Evolutionary conservation across 2,329 filamentous ascomycete genomes (phyloP), one percentile per base, ranked within the genome.

Genomic region (Xylaria digitata): DNA sequence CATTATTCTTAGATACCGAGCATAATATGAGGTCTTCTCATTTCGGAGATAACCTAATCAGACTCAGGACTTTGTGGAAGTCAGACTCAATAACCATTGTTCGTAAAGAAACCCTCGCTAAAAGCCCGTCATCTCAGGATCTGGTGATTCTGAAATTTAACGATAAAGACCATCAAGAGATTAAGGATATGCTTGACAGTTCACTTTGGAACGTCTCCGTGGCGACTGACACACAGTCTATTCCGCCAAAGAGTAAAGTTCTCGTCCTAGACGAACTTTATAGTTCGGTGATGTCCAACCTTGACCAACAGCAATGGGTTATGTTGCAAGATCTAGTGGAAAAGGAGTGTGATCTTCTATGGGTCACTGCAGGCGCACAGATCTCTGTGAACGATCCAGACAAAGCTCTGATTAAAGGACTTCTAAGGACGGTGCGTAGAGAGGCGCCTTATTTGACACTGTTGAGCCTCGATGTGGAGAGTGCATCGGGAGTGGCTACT

Each of bases 301-400:
- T 32, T 26, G 17, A 42, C 15, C 9, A 37, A 13, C 13, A 9
- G 11, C 59, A 62, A 45, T 62, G 59, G 59, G 21, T 9, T 3
- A 42, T 21, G 3, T 17, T 62, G 19, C 17, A 62, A 26, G 7
- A 9, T 5, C 17, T 62, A 7, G 15, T 62, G 1, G 30, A 63
- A n/a, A 50, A 17, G 13, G 23, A 57, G 9, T 63, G 61, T 5
- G 6, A 43, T 21, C 30, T 63, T 13, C 50, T 65, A 3, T 65
- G 62, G 62, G 49, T 65, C 13, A 65, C 62, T 0, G 7, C 8
- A 9, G 62, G 62, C 9, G 40, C 43, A 19, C 62, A 65, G 23
- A 17, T 30, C 19, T 23, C 6, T 1, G 49, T 61, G 0, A 50
- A 1, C 17, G 32, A 65, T 5, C 62, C 62, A 6, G 23, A 37